phyloP scores from a whole-genome alignment of 345 rosid genomes.

The Hypericum perforatum region DNA sequence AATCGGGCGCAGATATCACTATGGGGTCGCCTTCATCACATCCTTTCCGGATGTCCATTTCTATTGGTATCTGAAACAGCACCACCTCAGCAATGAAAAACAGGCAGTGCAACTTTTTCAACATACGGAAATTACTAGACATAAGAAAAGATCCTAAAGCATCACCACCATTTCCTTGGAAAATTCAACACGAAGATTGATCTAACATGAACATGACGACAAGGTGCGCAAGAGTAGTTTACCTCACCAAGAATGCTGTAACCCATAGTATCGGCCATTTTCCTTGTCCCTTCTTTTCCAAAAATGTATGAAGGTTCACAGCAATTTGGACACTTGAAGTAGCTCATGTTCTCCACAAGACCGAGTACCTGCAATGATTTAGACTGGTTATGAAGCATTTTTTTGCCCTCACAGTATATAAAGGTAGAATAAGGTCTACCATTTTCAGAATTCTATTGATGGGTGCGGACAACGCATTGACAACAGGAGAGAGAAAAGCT shows the following conservation, averaged over 20 bases:
- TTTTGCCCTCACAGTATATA: too few species aligned
- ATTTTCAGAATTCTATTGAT: not conserved
- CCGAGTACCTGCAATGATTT: slow-evolving; percentile 56
- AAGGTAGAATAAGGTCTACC: too few species aligned
- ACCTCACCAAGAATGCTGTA: slow-evolving; percentile 73
- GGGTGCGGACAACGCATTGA: too few species aligned
- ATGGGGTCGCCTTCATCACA: slow-evolving; percentile 71
- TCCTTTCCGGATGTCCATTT: slow-evolving; percentile 61
- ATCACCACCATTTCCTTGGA: too few species aligned
- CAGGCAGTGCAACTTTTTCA: too few species aligned
- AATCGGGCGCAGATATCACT: slow-evolving; percentile 59
- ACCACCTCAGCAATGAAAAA: not conserved
- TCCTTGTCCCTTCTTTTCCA: slow-evolving; percentile 65
- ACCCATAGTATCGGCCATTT: slow-evolving; percentile 59
- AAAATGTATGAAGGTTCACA: slow-evolving; percentile 74
- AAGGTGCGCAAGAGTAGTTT: slow-evolving; percentile 16
- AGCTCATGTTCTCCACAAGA: slow-evolving; percentile 94
- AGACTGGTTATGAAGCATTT: slow-evolving; percentile 1
- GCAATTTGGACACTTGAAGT: slow-evolving; percentile 79
- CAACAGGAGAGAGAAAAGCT: too few species aligned
- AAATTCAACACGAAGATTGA: not conserved
- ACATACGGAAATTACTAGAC: too few species aligned
- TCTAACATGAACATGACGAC: too few species aligned
- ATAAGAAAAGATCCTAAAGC: too few species aligned
- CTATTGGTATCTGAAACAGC: slow-evolving; percentile 57